Base-by-base conservation (phyloP, 2,329 filamentous ascomycete species). In the Bisporella sp. region DNA sequence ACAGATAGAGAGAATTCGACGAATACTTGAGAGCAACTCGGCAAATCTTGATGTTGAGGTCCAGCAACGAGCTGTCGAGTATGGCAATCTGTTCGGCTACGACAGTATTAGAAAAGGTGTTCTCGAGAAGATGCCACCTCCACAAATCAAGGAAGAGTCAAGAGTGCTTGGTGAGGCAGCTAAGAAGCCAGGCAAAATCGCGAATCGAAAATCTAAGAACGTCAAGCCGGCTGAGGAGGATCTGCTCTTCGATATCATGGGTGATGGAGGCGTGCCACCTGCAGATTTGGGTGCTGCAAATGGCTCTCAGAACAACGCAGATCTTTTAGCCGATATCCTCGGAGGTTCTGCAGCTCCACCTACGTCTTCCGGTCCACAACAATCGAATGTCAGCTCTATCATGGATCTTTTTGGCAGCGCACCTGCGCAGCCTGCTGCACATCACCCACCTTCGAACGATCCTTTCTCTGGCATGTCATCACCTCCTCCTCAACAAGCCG, bases 81-180 rank as follows among this genome's bases (percentile, higher is more conserved):
- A 97, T 63, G 82, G 84, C 52, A 97, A 97, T 63, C 76, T 99
- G n/a, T 97, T 99, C 62, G 81, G 81, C 1, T 89, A 89, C 62
- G 91, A 99, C 59, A 77, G 89, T 53, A 87, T 99, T 50, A 84
- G 92, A 49, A 81, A 80, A 53, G 93, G 93, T 51, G 93, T 99
- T 3, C 74, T 99, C 8, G 93, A 99, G 71, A 95, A 93, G 68
- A 99, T 99, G 95, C 93, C 93, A 6, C 82, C 93, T 1, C 93
- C 93, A 6, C 92, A 97, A 68, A 97, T 99, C 63, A 89, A 92
- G 58, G 93, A 99, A 66, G 89, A 95, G 67, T 92, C 93, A 49
- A 79, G 92, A 53, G 91, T 96, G 3, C 75, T 99, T 13, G 91
- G 91, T 41, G 87, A 92, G 62, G 84, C 89, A 1, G 75, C 81